Percentiles rank a stretch among this genome's conserved stretches.
These are phyloP conservation scores for Globisporangium solare DNA, from an alignment of 352 stramenopile genomes.

Conservation along the genomic window DNA sequence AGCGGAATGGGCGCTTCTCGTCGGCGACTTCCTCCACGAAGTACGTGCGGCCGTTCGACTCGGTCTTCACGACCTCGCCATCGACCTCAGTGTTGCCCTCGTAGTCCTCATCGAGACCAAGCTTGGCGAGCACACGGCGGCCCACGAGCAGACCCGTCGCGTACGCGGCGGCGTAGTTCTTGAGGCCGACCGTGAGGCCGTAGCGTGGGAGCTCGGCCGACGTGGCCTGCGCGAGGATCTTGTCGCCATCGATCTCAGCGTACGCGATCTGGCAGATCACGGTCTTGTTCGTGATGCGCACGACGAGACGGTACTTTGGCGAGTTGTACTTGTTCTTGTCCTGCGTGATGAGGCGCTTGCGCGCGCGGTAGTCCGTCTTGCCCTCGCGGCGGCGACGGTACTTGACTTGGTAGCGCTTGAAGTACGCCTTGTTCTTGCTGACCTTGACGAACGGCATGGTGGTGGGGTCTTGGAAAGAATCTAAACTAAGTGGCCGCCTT, in stretches of 20 bases:
- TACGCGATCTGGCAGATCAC: slow-evolving; percentile 99
- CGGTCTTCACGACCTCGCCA: slow-evolving; percentile 93
- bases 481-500: no score
- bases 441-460: slow-evolving; percentile 97
- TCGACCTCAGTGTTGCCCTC: slow-evolving; percentile 96
- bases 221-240: slow-evolving; percentile 91
- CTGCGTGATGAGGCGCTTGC: slow-evolving; percentile 97
- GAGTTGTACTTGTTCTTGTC: slow-evolving; percentile 99
- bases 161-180: slow-evolving; percentile 99
- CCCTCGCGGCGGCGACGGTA: slow-evolving; percentile 97
- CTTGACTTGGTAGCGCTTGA: slow-evolving; percentile 99
- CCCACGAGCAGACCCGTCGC: slow-evolving; percentile 94
- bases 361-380: slow-evolving; percentile 99
- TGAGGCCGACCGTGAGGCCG: slow-evolving; percentile 95
- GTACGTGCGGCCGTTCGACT: slow-evolving; percentile 96
- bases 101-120: slow-evolving; percentile 98
- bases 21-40: slow-evolving; percentile 99
- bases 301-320: slow-evolving; percentile 97
- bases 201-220: slow-evolving; percentile 97
- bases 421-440: slow-evolving; percentile 99
- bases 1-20: slow-evolving; percentile 97
- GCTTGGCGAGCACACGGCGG: slow-evolving; percentile 96
- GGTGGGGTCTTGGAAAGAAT: slow-evolving; percentile 46
- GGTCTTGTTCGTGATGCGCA: slow-evolving; percentile 95
- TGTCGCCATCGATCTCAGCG: slow-evolving; percentile 97